Evolutionary conservation across 2,329 filamentous ascomycete genomes (phyloP).

Genomic region (Didymella exigua): DNA sequence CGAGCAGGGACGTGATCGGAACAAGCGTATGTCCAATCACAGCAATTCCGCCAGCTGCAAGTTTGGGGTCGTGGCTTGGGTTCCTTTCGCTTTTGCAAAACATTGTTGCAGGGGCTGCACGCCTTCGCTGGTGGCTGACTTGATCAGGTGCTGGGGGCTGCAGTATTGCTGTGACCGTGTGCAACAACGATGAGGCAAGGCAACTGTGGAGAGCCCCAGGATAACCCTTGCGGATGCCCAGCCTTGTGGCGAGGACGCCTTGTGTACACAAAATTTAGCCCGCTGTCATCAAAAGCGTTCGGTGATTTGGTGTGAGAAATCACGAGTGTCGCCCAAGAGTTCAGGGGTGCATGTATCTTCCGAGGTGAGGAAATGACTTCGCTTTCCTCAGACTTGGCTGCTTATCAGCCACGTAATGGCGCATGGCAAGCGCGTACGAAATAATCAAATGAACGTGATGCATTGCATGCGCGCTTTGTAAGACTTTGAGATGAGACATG

Average conservation of each 20-base stretch:
- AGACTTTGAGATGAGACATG: neutral
- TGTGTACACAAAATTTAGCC: neutral
- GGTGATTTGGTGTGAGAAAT: neutral
- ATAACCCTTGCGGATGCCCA: neutral
- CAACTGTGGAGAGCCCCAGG: neutral
- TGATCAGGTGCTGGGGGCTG: neutral
- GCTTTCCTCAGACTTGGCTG: slow-evolving; percentile 2
- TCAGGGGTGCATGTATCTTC: neutral
- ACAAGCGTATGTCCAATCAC: slow-evolving; percentile 11
- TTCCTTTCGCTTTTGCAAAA: neutral
- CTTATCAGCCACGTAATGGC: neutral
- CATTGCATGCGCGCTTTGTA: neutral
- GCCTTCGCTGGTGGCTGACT: neutral
- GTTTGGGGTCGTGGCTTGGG: slow-evolving; percentile 3
- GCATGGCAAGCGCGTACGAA: neutral
- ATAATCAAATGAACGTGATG: neutral
- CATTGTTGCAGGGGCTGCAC: neutral
- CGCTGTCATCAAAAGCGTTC: neutral
- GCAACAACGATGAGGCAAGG: neutral
- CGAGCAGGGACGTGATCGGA: neutral
- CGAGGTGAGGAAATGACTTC: neutral
- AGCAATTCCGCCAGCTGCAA: neutral
- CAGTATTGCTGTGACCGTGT: neutral
- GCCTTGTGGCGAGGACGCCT: neutral
- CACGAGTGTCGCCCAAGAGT: neutral